Base-by-base conservation (phyloP, 495 filamentous ascomycete species). In the Echria macrotheca region DNA sequence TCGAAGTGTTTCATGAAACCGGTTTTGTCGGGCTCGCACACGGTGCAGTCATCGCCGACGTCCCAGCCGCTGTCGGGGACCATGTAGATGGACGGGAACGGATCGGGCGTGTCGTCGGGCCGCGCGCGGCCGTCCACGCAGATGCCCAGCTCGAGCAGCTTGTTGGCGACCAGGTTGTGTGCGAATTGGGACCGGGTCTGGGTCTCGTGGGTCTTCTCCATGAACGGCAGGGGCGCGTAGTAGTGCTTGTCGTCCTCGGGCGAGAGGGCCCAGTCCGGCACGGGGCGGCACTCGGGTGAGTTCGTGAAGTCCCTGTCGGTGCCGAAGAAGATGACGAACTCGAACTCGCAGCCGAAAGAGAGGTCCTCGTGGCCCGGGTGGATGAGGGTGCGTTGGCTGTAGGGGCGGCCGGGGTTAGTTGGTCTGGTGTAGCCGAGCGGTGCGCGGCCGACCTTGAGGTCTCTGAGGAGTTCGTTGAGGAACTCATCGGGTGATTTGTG, bases 271-370 rank as follows among this genome's bases (percentile, higher is more conserved):
- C 12, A 19, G 17, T 21, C 17, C 5, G 11, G n/a, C n/a, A n/a
- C n/a, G n/a, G n/a, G n/a, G n/a, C n/a, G n/a, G n/a, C n/a, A n/a
- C n/a, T n/a, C 19, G 14, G 26, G 25, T 18, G 15, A 5, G 2
- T 35, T 42, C 15, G 18, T 32, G 31, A 0, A 1, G 19, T 0
- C 5, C 10, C 22, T 18, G 8, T 29, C 19, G 26, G 10, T 7
- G 4, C 44, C 33, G 40, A n/a, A 51, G 19, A 43, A 49, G 24
- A 57, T 21, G 32, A 57, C n/a, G 25, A 57, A 54, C 42, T 60
- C 57, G 29, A 60, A 41, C 48, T 60, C 57, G 31, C 57, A 5
- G 23, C 54, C 54, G 15, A 57, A 60, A n/a, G 57, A 60, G 11
- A 54, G 51, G 24, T 31, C 14, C 41, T 33, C 5, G 44, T 47